Evolutionary conservation across 2,329 filamentous ascomycete genomes (phyloP), one percentile per base, ranked within the genome.

Genomic region (Metarhizium robertsii): DNA sequence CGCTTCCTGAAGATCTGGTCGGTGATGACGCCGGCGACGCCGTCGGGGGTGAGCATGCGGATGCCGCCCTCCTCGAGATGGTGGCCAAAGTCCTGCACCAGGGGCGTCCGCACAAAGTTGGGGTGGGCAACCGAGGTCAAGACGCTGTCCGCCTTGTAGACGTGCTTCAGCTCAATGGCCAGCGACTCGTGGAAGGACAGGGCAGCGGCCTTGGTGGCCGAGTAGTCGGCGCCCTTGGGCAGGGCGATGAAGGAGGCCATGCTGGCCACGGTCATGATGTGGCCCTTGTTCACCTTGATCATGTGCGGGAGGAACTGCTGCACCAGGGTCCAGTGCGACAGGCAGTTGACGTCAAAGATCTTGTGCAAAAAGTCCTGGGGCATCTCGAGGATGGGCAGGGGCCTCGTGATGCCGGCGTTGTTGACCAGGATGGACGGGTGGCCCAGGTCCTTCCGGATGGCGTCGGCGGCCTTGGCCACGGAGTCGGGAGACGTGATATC

Each of bases 181-280:
- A 87, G 68, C 0, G 76, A 84, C 67, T 90, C 85, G 65, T 90
- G 85, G 69, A 90, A 86, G 1, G 81, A 71, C 2, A 86, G 67
- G 0, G 84, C 80, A 0, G 82, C 85, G 4, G 85, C 79, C 69
- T 90, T 90, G 53, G 77, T 79, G 2, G 81, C 76, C 0, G 76
- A 75, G 70, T 90, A 90, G 68, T 88, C 84, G 20, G 83, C 79
- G 71, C 84, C 80, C 55, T 76, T 77, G 1, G 85, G 79, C 0
- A 83, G 76, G 2, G 78, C 73, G 4, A 82, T 65, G 65, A 81
- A 87, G 11, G 79, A 79, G 0, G 85, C 85, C 46, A 83, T 73
- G n/a, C 79, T 84, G 14, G 86, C 84, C 11, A 90, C 79, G 0
- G 84, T 89, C 38, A 90, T 81, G 48, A 90, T 69, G 73, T 87